phyloP scores from a whole-genome alignment of 345 rosid genomes.

The Eucalyptus grandis region DNA sequence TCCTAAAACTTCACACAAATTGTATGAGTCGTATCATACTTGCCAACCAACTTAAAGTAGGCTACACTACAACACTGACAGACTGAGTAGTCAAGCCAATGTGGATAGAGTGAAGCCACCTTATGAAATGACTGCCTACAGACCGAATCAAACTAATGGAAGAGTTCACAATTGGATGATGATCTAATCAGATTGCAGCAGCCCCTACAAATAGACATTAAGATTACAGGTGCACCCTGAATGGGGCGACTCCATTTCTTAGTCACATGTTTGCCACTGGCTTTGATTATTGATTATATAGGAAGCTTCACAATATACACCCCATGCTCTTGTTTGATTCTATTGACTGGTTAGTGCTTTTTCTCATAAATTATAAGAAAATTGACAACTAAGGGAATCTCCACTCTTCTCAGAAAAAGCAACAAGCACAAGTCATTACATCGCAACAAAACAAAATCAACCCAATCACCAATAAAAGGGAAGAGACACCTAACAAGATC shows the following conservation, averaged over 20 bases:
- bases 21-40: not conserved
- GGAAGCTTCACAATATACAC: not conserved
- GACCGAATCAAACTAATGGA: not conserved
- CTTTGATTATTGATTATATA: not conserved
- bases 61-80: not conserved
- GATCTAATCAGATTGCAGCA: not conserved
- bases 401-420: not conserved
- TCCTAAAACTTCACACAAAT: not conserved
- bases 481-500: not conserved
- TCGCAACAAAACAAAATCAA: not conserved
- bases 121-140: not conserved
- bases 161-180: not conserved
- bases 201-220: not conserved
- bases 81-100: not conserved
- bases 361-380: not conserved
- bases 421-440: not conserved
- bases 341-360: not conserved
- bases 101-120: not conserved
- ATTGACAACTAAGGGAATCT: not conserved
- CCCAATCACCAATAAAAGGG: not conserved
- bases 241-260: not conserved
- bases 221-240: not conserved
- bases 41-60: not conserved
- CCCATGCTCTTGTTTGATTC: not conserved
- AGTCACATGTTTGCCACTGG: not conserved